Evolutionary conservation across 2,329 filamentous ascomycete genomes (phyloP).

Genomic region (Penicillium frequentans): DNA sequence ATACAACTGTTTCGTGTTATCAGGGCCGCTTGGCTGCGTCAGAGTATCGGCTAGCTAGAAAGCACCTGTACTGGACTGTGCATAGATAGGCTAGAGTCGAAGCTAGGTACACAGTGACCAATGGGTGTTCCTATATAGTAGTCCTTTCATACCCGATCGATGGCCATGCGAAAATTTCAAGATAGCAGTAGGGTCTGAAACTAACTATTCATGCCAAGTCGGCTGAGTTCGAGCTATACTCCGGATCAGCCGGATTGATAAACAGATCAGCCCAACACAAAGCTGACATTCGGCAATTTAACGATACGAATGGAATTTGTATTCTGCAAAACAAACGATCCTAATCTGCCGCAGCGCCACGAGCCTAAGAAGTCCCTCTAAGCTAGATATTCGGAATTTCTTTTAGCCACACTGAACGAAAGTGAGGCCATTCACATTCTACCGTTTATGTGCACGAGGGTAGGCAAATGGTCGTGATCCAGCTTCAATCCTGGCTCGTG

Average conservation of each 20-base stretch:
- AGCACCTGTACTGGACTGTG: neutral
- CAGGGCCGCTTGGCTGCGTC: neutral
- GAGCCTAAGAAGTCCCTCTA: too few relatives aligned
- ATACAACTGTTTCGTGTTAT: neutral
- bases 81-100: neutral
- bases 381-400: too few relatives aligned
- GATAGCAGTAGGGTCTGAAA: neutral
- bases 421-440: too few relatives aligned
- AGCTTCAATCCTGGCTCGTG: too few relatives aligned
- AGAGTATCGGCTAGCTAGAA: neutral
- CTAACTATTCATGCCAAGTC: neutral
- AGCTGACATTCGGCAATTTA: neutral
- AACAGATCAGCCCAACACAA: neutral
- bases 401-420: too few relatives aligned
- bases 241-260: neutral
- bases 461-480: too few relatives aligned
- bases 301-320: neutral
- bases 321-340: neutral
- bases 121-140: neutral
- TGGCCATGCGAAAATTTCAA: neutral
- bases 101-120: neutral
- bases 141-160: neutral
- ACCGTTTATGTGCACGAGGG: too few relatives aligned
- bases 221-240: neutral
- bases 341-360: neutral